phyloP scores from a whole-genome alignment of 345 rosid species.

The Gossypium stocksii region DNA sequence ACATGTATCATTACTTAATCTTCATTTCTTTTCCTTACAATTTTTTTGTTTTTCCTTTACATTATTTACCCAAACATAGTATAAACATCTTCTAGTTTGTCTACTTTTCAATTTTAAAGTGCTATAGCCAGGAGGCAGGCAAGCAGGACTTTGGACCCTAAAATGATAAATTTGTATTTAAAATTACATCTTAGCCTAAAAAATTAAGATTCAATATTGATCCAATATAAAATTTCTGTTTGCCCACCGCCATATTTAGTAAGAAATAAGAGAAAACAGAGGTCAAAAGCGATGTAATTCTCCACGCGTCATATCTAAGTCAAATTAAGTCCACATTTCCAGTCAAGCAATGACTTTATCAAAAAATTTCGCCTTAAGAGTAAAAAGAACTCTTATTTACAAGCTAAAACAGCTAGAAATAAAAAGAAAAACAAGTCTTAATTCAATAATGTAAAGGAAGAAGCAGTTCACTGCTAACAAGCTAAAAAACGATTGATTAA shows the following conservation, averaged over 20 bases:
- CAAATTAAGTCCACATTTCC: not conserved
- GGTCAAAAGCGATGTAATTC: not conserved
- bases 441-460: not conserved
- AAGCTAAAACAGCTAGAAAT: not conserved
- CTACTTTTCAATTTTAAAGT: too few species aligned
- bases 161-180: too few species aligned
- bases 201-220: too few species aligned
- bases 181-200: too few species aligned
- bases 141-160: too few species aligned
- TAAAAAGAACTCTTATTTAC: not conserved
- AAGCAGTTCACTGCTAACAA: not conserved
- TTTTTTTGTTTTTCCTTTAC: too few species aligned
- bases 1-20: too few species aligned
- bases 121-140: too few species aligned
- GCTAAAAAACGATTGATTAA: not conserved
- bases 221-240: too few species aligned
- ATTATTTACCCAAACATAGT: too few species aligned
- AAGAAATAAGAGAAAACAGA: not conserved
- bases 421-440: not conserved
- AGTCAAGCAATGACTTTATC: not conserved
- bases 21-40: too few species aligned
- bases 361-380: not conserved
- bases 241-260: not conserved
- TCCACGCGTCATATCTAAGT: not conserved
- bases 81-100: too few species aligned